Conservation (phyloP, 2,329 filamentous ascomycete genomes). For the Cryphonectria naterciae region DNA sequence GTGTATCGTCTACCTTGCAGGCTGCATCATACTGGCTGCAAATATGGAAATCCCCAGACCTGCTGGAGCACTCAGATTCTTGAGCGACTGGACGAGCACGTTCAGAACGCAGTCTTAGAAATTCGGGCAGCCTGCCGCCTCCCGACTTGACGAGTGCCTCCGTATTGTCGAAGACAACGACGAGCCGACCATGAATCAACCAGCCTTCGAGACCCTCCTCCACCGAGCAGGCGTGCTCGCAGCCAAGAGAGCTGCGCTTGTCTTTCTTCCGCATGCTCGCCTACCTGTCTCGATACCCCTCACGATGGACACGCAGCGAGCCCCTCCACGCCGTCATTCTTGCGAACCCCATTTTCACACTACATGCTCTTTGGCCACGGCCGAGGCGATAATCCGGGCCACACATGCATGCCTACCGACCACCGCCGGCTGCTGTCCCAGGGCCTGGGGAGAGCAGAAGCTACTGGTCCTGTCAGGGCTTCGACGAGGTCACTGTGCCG, state of each 20-base stretch:
- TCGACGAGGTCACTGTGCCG: neutral
- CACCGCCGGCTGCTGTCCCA: constrained; percentile 4
- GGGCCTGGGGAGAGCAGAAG: neutral
- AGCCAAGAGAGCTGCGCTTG: neutral
- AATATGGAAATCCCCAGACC: neutral
- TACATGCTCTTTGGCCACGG: neutral
- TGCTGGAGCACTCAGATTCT: neutral
- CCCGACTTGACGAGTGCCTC: neutral
- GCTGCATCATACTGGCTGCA: too few species aligned
- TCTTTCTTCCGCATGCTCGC: neutral
- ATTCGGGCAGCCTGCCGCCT: too few species aligned
- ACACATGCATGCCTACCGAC: neutral
- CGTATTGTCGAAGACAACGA: neutral
- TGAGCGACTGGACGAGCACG: neutral
- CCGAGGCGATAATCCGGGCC: neutral
- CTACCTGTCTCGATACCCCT: neutral
- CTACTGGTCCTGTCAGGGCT: too few species aligned
- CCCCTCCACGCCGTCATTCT: neutral
- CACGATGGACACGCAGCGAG: neutral
- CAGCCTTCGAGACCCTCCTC: too few species aligned
- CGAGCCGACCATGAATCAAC: neutral
- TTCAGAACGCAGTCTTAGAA: neutral
- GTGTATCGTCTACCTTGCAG: too few species aligned
- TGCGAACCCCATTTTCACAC: neutral
- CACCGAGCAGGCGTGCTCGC: neutral